Evolutionary conservation across 1,284 basidiomycete genomes (phyloP).

Genomic region (Bondarzewia mesenterica): DNA sequence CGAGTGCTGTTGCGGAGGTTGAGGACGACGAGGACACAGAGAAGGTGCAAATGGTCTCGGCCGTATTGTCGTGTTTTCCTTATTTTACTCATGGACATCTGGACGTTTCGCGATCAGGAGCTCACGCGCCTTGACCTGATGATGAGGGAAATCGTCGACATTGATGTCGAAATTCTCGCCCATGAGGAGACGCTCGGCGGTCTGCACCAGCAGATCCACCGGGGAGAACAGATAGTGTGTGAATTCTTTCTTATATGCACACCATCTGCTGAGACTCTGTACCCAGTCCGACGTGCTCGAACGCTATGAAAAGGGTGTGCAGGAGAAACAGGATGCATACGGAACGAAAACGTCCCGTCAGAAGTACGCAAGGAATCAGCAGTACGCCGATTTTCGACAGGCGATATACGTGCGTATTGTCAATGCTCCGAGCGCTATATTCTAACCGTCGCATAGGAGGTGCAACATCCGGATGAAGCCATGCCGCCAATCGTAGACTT

Average conservation of each 20-base stretch:
- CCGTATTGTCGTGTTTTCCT: background rate
- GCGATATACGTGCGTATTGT: slow-evolving; percentile 52
- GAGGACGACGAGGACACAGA: slow-evolving; percentile 44
- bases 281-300: slow-evolving; percentile 39
- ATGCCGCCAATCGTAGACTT: slow-evolving; percentile 76
- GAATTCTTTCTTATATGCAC: slow-evolving; percentile 3
- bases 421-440: background rate
- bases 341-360: slow-evolving; percentile 56
- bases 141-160: slow-evolving; percentile 62
- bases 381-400: slow-evolving; percentile 59
- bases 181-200: slow-evolving; percentile 48
- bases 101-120: slow-evolving; percentile 31
- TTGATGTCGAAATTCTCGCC: slow-evolving; percentile 46
- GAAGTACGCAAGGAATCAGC: slow-evolving; percentile 59
- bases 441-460: slow-evolving; percentile 41
- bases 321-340: slow-evolving; percentile 39
- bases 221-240: slow-evolving; percentile 51
- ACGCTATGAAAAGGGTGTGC: slow-evolving; percentile 36
- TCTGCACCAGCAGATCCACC: slow-evolving; percentile 46
- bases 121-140: slow-evolving; percentile 51
- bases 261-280: background rate
- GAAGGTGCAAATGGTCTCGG: slow-evolving; percentile 42
- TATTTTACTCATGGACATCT: slow-evolving; percentile 1
- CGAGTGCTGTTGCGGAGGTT: slow-evolving; percentile 52
- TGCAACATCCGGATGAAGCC: slow-evolving; percentile 51